Percentiles rank a stretch among this genome's conserved stretches.
Conservation (phyloP, 768 basidiomycete species). For the Phylloporus sp. region DNA sequence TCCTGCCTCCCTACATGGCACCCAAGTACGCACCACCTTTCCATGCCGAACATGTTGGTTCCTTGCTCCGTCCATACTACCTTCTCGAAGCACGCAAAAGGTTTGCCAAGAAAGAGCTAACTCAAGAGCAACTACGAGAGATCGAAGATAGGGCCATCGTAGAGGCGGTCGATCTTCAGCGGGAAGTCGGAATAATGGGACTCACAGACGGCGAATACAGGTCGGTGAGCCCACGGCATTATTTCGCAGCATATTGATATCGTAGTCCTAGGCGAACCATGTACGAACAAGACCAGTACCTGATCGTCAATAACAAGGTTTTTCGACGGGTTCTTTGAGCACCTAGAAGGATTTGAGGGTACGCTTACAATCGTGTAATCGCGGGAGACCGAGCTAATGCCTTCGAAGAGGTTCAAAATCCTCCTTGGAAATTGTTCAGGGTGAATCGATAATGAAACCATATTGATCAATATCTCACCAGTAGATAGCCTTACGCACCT, state of each 20-base stretch:
- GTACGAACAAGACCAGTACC: conserved; percentile 13
- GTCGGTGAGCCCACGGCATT: conserved; percentile 7
- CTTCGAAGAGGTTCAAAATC: background rate
- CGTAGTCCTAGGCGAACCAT: conserved; percentile 10
- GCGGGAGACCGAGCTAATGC: background rate
- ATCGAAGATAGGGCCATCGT: conserved; percentile 38
- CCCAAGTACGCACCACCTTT: background rate
- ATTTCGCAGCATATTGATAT: background rate
- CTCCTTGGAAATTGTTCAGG: background rate
- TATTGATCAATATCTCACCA: background rate
- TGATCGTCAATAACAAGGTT: conserved; percentile 10
- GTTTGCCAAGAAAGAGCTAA: conserved; percentile 33
- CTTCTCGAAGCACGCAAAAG: conserved; percentile 36
- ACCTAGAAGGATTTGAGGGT: background rate
- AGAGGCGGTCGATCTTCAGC: conserved; percentile 36
- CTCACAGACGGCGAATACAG: conserved; percentile 42
- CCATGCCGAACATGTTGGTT: conserved; percentile 43
- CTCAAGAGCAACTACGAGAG: conserved; percentile 29
- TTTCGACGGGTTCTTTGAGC: background rate
- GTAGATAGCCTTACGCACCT: background rate
- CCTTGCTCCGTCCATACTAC: conserved; percentile 38
- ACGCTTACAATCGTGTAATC: background rate
- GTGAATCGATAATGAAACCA: background rate
- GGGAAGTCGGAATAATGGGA: conserved; percentile 36
- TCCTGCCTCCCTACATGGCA: background rate